phyloP scores from a whole-genome alignment of 1,284 basidiomycete genomes.

The Calocybe gambosa region DNA sequence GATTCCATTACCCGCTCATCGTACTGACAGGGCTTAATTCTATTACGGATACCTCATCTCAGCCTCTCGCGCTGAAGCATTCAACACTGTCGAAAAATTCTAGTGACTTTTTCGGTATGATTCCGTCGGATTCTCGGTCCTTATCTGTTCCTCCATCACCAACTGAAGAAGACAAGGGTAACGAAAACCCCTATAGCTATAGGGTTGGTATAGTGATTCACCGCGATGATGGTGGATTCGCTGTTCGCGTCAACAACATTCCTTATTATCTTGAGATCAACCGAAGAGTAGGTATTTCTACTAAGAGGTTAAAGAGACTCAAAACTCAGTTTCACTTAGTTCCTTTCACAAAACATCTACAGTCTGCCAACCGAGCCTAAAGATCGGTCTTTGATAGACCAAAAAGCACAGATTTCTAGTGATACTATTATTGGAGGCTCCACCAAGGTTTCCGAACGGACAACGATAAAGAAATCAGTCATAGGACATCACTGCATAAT shows the following conservation, averaged over 20 bases:
- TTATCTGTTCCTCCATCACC: slow-evolving; percentile 37
- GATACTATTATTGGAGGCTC: slow-evolving; percentile 83
- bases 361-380: slow-evolving; percentile 53
- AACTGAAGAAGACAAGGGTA: slow-evolving; percentile 34
- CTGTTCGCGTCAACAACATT: slow-evolving; percentile 81
- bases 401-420: slow-evolving; percentile 78
- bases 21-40: slow-evolving; percentile 34
- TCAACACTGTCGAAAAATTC: slow-evolving; percentile 40
- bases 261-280: slow-evolving; percentile 81
- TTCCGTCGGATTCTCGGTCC: slow-evolving; percentile 11
- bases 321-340: slow-evolving; percentile 28
- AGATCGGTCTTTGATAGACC: slow-evolving; percentile 61
- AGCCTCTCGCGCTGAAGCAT: slow-evolving; percentile 48
- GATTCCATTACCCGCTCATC: slow-evolving; percentile 4
- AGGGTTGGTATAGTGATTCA: slow-evolving; percentile 60
- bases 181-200: slow-evolving; percentile 36
- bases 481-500: slow-evolving; percentile 87
- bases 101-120: slow-evolving; percentile 13
- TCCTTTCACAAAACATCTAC: slow-evolving; percentile 46
- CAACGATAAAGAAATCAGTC: slow-evolving; percentile 83
- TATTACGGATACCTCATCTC: slow-evolving; percentile 33
- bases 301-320: neutral
- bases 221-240: slow-evolving; percentile 48
- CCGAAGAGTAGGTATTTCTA: slow-evolving; percentile 47
- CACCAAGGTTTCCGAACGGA: slow-evolving; percentile 78